Percentiles rank a stretch among this genome's conserved stretches.
Conservation (phyloP, 169 alveolate genomes). For the Eimeria nieschulzi region DNA sequence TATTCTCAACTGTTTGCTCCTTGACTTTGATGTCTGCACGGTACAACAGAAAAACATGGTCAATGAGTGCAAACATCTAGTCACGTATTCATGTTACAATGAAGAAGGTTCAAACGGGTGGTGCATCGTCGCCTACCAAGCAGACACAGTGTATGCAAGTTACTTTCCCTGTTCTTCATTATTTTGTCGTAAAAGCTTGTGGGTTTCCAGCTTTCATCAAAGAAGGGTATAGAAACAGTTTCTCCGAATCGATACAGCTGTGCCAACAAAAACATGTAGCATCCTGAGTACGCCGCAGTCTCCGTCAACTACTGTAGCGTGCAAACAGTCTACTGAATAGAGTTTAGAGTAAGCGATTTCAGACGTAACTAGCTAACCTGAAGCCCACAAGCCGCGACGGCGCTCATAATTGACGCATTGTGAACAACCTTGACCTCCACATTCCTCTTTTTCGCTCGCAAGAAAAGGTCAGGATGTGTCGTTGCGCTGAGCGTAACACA, state of each 20-base stretch:
- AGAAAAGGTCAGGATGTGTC: conserved; percentile 90
- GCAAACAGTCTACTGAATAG: background rate
- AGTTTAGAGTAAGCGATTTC: background rate
- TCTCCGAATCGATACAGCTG: conserved; percentile 98
- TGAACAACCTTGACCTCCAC: conserved; percentile 88
- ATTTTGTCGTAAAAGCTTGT: conserved; percentile 96
- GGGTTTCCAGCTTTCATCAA: conserved; percentile 98
- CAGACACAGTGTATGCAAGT: conserved; percentile 96
- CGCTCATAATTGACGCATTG: conserved; percentile 90
- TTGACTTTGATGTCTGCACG: conserved; percentile 96
- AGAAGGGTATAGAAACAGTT: conserved; percentile 97
- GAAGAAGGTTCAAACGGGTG: too few relatives aligned
- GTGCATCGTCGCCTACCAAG: conserved; percentile 79
- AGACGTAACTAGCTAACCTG: conserved; percentile 68
- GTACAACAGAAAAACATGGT: background rate
- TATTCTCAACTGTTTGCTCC: conserved; percentile 96
- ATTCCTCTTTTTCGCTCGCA: conserved; percentile 85
- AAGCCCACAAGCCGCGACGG: conserved; percentile 85
- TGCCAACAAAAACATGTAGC: background rate
- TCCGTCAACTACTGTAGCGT: background rate
- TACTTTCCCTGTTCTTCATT: conserved; percentile 86
- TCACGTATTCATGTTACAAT: background rate
- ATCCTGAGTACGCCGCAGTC: background rate
- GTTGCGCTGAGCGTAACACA: conserved; percentile 87
- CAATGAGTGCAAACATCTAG: background rate